Conservation (phyloP, 331 rosid species). For the Cydonia oblonga region DNA sequence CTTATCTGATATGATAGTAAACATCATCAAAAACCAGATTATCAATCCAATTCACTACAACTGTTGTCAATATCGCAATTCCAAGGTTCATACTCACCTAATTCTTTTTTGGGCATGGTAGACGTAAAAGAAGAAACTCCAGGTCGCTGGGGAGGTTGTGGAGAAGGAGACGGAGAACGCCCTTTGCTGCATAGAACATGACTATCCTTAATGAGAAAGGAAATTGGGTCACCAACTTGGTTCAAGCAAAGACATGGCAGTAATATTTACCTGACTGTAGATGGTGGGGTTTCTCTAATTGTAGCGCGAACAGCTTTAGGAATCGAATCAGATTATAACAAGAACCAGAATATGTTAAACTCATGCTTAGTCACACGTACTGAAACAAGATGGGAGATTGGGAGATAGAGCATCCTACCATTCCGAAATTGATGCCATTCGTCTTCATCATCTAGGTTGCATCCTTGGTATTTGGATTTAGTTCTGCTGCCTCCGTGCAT, state of each 20-base stretch:
- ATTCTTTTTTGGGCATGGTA: constrained; percentile 60
- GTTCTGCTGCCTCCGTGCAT: constrained; percentile 45
- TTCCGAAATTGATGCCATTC: constrained; percentile 79
- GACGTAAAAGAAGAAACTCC: constrained; percentile 68
- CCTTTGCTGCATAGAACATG: constrained; percentile 50
- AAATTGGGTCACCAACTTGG: background rate
- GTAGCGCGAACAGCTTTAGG: constrained; percentile 80
- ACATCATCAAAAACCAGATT: constrained; percentile 11
- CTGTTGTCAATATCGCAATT: background rate
- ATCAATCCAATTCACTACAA: background rate
- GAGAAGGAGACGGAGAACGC: constrained; percentile 55
- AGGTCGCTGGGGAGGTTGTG: constrained; percentile 40
- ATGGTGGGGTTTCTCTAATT: constrained; percentile 69
- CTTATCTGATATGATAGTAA: constrained; percentile 37
- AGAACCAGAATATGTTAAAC: constrained; percentile 11
- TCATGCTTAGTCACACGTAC: background rate
- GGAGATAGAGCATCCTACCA: constrained; percentile 34
- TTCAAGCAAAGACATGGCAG: constrained; percentile 1
- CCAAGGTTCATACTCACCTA: constrained; percentile 34
- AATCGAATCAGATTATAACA: constrained; percentile 18
- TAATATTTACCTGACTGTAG: constrained; percentile 43
- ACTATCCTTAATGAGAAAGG: background rate
- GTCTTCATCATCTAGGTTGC: constrained; percentile 79
- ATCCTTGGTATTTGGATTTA: constrained; percentile 56
- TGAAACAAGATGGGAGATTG: background rate